Evolutionary conservation across 805 yeast genomes (phyloP).

Genomic region (Teunomyces barrocoloradensis): DNA sequence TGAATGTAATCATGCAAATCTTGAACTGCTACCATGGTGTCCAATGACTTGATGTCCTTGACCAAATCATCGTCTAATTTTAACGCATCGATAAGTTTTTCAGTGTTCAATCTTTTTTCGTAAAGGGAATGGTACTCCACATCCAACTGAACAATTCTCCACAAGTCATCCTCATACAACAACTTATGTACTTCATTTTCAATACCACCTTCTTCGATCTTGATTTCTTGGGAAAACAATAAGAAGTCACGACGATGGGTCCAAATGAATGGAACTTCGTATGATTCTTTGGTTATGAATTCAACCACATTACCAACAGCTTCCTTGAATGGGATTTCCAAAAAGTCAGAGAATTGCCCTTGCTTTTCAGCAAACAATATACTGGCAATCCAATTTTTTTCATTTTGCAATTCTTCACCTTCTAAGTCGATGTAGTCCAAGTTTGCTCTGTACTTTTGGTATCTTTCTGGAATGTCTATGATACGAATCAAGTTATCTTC

Average conservation of each 20-base stretch:
- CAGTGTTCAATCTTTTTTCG: conserved; percentile 66
- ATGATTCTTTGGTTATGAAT: conserved; percentile 69
- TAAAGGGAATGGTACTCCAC: conserved; percentile 83
- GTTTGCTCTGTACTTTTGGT: conserved; percentile 68
- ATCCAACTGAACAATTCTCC: conserved; percentile 87
- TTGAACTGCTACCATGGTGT: conserved; percentile 74
- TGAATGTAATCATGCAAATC: conserved; percentile 82
- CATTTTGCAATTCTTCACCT: conserved; percentile 65
- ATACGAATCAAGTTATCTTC: conserved; percentile 85
- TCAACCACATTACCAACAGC: conserved; percentile 72
- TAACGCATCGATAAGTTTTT: conserved; percentile 53
- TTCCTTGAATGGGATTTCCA: conserved; percentile 54
- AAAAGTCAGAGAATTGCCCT: conserved; percentile 34
- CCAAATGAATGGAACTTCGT: conserved; percentile 95
- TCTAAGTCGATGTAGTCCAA: conserved; percentile 67
- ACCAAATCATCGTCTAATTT: conserved; percentile 55
- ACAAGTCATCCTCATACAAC: conserved; percentile 78
- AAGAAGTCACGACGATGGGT: conserved; percentile 91
- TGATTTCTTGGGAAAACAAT: conserved; percentile 50
- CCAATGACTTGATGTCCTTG: conserved; percentile 55
- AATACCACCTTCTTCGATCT: conserved; percentile 35
- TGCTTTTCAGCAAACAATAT: conserved; percentile 58
- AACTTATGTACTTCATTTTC: conserved; percentile 46
- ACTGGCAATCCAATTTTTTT: conserved; percentile 79
- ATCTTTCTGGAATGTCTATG: conserved; percentile 90